These are phyloP conservation scores for Annulohypoxylon nitens DNA, from an alignment of 495 filamentous ascomycete species.

Conservation along the genomic window DNA sequence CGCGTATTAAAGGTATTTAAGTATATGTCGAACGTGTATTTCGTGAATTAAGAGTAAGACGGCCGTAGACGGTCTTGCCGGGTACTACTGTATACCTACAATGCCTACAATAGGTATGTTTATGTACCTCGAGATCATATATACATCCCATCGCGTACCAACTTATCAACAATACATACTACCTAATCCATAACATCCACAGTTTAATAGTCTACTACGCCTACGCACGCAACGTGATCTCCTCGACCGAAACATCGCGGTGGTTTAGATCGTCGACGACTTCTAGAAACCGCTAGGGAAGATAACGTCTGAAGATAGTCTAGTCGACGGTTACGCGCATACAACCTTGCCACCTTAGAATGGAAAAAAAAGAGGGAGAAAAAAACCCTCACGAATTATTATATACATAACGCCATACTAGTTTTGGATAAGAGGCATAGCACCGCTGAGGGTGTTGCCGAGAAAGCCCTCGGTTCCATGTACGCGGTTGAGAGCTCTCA, in stretches of 20 bases:
- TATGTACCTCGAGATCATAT: background rate
- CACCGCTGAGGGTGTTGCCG: conserved; percentile 32
- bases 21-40: conserved; percentile 14
- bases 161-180: conserved; percentile 4
- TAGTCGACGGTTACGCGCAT: conserved; percentile 24
- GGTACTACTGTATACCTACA: conserved; percentile 4
- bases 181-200: background rate
- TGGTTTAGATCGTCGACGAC: conserved; percentile 15
- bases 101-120: background rate
- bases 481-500: conserved; percentile 38
- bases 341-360: conserved; percentile 1
- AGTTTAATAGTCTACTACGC: background rate
- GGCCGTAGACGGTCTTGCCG: conserved; percentile 7
- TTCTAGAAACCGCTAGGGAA: conserved; percentile 25
- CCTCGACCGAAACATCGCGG: conserved; percentile 13
- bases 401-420: conserved; percentile 32
- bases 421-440: conserved; percentile 34
- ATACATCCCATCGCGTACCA: conserved; percentile 7
- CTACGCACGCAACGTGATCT: conserved; percentile 23
- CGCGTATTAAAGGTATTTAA: background rate
- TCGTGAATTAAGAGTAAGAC: conserved; percentile 13
- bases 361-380: background rate
- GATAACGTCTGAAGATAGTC: conserved; percentile 18
- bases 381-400: conserved; percentile 29
- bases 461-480: conserved; percentile 32